A percentile compares a stretch with the other conserved stretches of the same genome.
These are phyloP conservation scores for Vaccinium corymbosum DNA, from an alignment of 148 eudicot species.

Conservation along the genomic window DNA sequence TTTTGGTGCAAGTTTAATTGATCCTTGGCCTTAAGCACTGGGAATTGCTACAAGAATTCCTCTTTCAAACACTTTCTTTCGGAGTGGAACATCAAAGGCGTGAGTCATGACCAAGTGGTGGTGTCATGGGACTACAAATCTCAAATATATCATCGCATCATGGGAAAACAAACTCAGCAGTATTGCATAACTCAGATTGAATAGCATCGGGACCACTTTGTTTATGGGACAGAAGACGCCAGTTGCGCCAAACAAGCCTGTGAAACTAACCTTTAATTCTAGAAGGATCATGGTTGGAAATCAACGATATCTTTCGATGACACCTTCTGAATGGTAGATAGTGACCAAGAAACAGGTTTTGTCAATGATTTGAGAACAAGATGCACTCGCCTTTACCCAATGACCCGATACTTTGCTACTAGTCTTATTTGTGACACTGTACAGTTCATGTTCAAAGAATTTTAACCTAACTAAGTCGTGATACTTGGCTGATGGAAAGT, in stretches of 20 bases:
- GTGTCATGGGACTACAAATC: background rate
- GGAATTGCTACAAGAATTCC: background rate
- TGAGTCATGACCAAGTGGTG: background rate
- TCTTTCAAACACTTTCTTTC: background rate
- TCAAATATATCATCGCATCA: background rate
- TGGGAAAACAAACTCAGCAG: background rate
- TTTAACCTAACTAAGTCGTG: background rate
- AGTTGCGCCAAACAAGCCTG: background rate
- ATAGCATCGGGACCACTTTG: background rate
- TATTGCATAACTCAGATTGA: background rate
- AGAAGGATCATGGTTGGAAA: background rate
- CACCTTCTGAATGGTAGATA: background rate
- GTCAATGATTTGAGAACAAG: background rate
- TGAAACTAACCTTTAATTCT: background rate
- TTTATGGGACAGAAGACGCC: background rate
- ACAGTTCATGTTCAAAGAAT: background rate
- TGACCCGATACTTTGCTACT: background rate
- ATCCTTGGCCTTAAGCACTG: background rate
- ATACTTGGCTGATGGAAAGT: background rate
- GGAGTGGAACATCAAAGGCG: background rate
- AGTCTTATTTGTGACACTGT: background rate
- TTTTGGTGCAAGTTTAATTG: background rate
- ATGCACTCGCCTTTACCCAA: background rate
- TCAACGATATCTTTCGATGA: background rate
- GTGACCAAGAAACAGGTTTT: background rate